Conservation (phyloP, 208 protist genomes). For the Crithidia fasciculata region DNA sequence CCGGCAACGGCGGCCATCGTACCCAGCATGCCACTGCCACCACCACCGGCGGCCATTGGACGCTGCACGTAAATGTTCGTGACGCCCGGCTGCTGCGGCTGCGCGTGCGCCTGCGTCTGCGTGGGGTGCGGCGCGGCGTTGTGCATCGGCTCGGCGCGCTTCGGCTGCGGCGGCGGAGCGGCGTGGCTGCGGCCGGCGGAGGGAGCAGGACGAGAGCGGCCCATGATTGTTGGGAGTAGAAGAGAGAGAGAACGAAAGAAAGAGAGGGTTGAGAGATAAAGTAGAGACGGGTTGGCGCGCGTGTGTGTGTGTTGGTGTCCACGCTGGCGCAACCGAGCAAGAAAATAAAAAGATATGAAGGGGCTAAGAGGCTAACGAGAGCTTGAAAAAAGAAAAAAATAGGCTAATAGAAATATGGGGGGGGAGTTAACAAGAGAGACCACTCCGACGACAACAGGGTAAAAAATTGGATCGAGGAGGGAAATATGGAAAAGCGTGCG, state of each 20-base stretch:
- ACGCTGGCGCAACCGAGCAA: too few relatives aligned
- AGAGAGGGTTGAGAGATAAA: too few relatives aligned
- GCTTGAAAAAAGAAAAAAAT: too few relatives aligned
- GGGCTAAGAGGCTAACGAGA: too few relatives aligned
- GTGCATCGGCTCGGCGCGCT: constrained; percentile 27
- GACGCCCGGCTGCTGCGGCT: constrained; percentile 49
- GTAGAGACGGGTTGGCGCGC: too few relatives aligned
- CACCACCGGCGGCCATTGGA: constrained; percentile 41
- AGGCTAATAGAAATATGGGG: not conserved
- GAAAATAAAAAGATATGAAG: not conserved
- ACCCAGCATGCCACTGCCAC: constrained; percentile 73
- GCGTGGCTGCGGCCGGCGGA: constrained; percentile 21
- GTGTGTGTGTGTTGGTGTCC: too few relatives aligned
- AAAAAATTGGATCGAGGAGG: not conserved
- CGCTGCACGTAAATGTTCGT: constrained; percentile 86
- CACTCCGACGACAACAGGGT: not conserved
- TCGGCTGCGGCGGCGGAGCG: constrained; percentile 31
- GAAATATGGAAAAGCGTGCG: too few relatives aligned
- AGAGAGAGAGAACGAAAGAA: constrained; percentile 18
- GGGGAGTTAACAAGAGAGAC: not conserved
- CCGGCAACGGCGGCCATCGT: constrained; percentile 86
- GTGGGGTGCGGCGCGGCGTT: constrained; percentile 26
- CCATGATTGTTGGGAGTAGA: constrained; percentile 43
- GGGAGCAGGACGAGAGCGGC: constrained; percentile 62
- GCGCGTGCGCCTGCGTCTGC: constrained; percentile 2